phyloP scores from a whole-genome alignment of 148 eudicot genomes.

The Selenicereus undatus region DNA sequence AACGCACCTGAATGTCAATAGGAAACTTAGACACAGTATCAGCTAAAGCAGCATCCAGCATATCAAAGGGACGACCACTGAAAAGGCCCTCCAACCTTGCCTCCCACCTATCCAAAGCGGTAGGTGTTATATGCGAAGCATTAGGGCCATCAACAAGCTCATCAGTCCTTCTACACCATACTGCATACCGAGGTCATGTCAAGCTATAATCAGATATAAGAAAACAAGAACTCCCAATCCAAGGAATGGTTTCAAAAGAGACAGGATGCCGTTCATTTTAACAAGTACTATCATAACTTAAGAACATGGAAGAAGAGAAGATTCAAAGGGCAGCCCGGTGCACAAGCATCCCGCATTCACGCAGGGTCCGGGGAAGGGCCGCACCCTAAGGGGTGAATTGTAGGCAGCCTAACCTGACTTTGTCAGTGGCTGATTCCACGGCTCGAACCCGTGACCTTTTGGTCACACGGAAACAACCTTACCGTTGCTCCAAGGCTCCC shows the following conservation, averaged over 20 bases:
- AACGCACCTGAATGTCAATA: constrained; percentile 85
- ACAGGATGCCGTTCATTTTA: neutral
- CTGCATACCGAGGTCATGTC: constrained; percentile 35
- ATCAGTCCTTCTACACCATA: constrained; percentile 99
- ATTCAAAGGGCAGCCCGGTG: no score
- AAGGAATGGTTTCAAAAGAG: neutral
- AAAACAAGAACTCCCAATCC: neutral
- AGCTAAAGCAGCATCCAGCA: constrained; percentile 96
- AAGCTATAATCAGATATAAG: neutral
- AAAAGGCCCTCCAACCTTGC: constrained; percentile 86
- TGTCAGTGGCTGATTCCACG: no score
- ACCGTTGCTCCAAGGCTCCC: no score
- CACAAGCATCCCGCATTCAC: no score
- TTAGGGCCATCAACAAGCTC: constrained; percentile 99
- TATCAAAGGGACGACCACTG: constrained; percentile 86
- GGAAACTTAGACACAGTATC: constrained; percentile 91
- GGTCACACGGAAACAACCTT: no score
- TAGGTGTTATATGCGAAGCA: constrained; percentile 93
- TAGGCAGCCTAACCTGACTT: no score
- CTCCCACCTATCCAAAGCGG: constrained; percentile 94
- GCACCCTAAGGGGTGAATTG: no score
- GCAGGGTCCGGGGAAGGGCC: no score
- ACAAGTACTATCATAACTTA: neutral
- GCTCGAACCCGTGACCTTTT: no score
- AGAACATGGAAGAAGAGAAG: neutral